These are phyloP conservation scores for Cladobotryum mycophilum DNA, from an alignment of 2,329 filamentous ascomycete species.

Conservation along the genomic window DNA sequence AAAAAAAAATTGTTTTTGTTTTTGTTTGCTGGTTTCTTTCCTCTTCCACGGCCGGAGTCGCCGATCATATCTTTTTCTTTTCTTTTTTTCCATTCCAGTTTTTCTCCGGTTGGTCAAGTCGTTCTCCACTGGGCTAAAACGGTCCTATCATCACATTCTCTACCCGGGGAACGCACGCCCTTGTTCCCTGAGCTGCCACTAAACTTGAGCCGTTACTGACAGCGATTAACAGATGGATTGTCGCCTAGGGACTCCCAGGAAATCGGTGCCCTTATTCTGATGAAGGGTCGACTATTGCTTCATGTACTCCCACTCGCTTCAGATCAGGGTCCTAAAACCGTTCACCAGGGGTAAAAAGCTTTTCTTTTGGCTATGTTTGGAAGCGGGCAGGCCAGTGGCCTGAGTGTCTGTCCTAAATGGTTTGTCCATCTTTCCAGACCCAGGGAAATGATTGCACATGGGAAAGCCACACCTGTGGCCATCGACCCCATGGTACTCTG, in stretches of 20 bases:
- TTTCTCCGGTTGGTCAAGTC: slow-evolving; percentile 1
- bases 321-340: too few relatives aligned
- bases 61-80: slow-evolving; percentile 1
- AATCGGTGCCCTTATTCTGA: too few relatives aligned
- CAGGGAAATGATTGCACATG: too few relatives aligned
- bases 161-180: background rate
- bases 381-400: too few relatives aligned
- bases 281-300: too few relatives aligned
- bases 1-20: background rate
- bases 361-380: too few relatives aligned
- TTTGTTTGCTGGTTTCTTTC: background rate
- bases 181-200: slow-evolving; percentile 1
- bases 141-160: background rate
- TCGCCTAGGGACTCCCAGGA: too few relatives aligned
- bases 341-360: too few relatives aligned
- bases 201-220: background rate
- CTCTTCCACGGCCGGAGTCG: background rate
- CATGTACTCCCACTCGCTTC: too few relatives aligned
- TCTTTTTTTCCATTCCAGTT: background rate
- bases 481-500: background rate
- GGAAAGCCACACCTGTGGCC: background rate
- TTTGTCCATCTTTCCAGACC: too few relatives aligned
- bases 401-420: too few relatives aligned
- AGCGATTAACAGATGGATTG: background rate
- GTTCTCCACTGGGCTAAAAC: background rate